Percentiles rank a stretch among this genome's conserved stretches.
Evolutionary conservation across 2,329 filamentous ascomycete species (phyloP).

Genomic region (Verticillium albo-atrum): DNA sequence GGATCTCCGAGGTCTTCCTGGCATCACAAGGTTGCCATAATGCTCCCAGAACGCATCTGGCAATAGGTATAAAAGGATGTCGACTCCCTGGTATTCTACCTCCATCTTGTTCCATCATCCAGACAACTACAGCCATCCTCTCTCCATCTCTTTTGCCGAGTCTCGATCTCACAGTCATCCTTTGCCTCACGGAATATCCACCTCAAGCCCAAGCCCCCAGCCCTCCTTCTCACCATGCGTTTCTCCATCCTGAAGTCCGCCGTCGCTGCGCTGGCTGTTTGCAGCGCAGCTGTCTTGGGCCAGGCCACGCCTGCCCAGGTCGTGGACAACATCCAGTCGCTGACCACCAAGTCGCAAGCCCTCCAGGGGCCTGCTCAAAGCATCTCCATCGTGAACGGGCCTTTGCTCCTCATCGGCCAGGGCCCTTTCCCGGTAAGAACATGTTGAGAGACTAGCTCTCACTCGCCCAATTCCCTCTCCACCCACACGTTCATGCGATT

Average conservation of each 20-base stretch:
- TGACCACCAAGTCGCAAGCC: constrained; percentile 19
- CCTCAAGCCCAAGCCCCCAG: too few relatives aligned
- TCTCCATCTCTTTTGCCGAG: too few relatives aligned
- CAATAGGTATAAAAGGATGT: too few relatives aligned
- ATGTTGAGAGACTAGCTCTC: background rate
- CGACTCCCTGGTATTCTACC: too few relatives aligned
- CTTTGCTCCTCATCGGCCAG: constrained; percentile 18
- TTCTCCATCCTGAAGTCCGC: constrained; percentile 12
- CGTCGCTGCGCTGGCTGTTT: constrained; percentile 11
- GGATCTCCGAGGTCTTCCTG: too few relatives aligned
- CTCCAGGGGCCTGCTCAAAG: constrained; percentile 19
- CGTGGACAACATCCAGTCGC: constrained; percentile 14
- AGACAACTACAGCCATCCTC: too few relatives aligned
- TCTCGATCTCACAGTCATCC: too few relatives aligned
- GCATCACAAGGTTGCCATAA: too few relatives aligned
- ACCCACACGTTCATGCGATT: background rate
- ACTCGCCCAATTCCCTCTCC: background rate
- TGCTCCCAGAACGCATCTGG: too few relatives aligned
- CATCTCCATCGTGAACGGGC: constrained; percentile 19
- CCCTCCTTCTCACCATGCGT: constrained; percentile 9
- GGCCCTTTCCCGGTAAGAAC: constrained; percentile 24
- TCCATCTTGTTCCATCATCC: too few relatives aligned
- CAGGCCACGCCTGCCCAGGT: constrained; percentile 14
- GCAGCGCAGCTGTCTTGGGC: constrained; percentile 11
- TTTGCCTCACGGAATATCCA: too few relatives aligned